Conservation (phyloP, 192 early-diverging fungal species). For the Backusella australiensis region DNA sequence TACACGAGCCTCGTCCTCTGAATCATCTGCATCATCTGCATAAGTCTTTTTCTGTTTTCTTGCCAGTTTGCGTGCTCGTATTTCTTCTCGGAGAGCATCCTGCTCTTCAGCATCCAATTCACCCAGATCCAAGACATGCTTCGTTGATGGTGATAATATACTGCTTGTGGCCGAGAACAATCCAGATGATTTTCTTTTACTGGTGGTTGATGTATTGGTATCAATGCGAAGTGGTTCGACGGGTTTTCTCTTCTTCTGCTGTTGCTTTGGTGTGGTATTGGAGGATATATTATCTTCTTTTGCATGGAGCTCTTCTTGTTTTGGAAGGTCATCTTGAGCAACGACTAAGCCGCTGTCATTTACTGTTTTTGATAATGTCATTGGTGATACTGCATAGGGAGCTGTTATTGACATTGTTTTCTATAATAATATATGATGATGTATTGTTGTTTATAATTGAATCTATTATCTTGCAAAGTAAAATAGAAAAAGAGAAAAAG, state of each 20-base stretch:
- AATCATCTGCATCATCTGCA: slow-evolving; percentile 6
- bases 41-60: not conserved
- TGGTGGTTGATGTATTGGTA: not conserved
- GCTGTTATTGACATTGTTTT: not conserved
- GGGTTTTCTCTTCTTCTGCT: not conserved
- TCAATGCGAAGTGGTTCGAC: not conserved
- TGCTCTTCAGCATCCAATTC: slow-evolving; percentile 6
- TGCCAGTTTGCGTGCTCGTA: not conserved
- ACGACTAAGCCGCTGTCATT: not conserved
- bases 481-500: not conserved
- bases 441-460: not conserved
- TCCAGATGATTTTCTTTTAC: not conserved
- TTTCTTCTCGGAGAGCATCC: slow-evolving; percentile 5
- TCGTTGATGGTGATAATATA: not conserved
- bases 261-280: not conserved
- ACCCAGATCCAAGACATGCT: slow-evolving; percentile 10
- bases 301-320: not conserved
- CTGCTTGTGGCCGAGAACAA: not conserved
- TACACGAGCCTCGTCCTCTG: slow-evolving; percentile 34
- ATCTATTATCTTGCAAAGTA: not conserved
- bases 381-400: not conserved
- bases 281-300: not conserved
- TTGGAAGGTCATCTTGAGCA: not conserved
- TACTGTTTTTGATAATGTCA: not conserved
- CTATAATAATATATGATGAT: not conserved